Base-by-base conservation (phyloP, 441 rosid species). In the Populus hybrid region DNA sequence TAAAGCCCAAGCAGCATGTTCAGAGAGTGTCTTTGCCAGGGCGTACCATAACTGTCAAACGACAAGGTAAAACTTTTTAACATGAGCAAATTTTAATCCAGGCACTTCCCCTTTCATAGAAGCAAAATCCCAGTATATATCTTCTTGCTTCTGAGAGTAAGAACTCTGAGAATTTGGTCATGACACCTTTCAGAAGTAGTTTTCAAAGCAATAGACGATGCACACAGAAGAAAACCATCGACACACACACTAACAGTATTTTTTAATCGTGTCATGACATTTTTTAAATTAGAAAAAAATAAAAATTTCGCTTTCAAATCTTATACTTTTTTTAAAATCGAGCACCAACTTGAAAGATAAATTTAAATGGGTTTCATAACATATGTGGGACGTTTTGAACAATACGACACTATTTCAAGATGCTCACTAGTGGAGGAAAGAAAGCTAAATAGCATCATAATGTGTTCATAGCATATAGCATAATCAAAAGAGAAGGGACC, bases 1-100 rank as follows among this genome's bases (percentile, higher is more conserved):
- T 67, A 93, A 76, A n/a, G 92, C 98, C 98, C 98, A 93, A 8
- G 94, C 97, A 18, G 97, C 94, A 78, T 91, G 87, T 77, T 93
- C 98, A 0, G 95, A 86, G 5, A 85, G 87, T 38, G 95, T 93
- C 83, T 93, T 91, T 3, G 95, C 89, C 46, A 90, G 79, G 1
- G 97, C 94, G 63, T 93, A 84, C 97, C 98, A 93, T 36, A 93
- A 70, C 98, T 91, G 83, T 26, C 79, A 34, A 78, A 38, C 50
- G 46, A 36, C 50, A 3, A 30, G 36, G 16, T 36, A 67, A n/a
- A 8, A 50, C 19, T 14, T 50, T 16, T 50, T 16, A 50, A 50
- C 19, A 50, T 14, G 0, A 50, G 19, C 57, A 50, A 50, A 50
- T 14, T 50, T 1, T 50, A 50, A 14, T 14, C 57, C 0, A 50